These are phyloP conservation scores for Asterophora lycoperdoides DNA, from an alignment of 768 basidiomycete genomes.

Conservation along the genomic window DNA sequence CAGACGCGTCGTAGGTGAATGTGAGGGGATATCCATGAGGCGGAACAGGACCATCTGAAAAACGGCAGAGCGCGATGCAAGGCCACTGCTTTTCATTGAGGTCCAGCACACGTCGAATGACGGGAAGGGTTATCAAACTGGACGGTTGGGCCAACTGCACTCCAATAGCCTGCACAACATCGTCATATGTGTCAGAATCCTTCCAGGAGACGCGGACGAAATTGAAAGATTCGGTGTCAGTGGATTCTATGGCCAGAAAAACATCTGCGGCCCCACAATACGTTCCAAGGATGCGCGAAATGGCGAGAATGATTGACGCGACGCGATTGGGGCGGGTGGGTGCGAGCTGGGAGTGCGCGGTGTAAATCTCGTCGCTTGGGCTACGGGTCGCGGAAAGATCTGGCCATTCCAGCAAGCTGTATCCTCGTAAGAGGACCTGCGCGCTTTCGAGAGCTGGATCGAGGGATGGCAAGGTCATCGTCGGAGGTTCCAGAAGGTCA, in stretches of 20 bases:
- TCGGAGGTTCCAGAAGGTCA: not conserved
- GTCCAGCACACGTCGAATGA: constrained; percentile 19
- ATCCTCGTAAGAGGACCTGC: constrained; percentile 21
- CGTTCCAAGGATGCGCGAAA: constrained; percentile 25
- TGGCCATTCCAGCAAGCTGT: constrained; percentile 28
- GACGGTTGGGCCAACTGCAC: not conserved
- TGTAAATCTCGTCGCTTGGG: constrained; percentile 13
- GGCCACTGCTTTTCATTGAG: constrained; percentile 23
- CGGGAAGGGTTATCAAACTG: constrained; percentile 7
- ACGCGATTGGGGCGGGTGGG: not conserved
- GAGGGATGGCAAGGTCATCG: not conserved
- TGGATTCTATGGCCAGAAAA: constrained; percentile 19
- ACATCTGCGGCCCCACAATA: constrained; percentile 29
- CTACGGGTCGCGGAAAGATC: constrained; percentile 26
- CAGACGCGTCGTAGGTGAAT: not conserved
- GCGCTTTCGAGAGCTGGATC: constrained; percentile 1
- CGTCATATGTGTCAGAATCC: constrained; percentile 19
- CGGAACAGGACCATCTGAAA: constrained; percentile 10
- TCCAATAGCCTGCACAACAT: constrained; percentile 12
- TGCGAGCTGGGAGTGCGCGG: not conserved
- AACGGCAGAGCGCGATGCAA: constrained; percentile 22
- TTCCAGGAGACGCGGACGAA: constrained; percentile 25
- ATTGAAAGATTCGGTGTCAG: constrained; percentile 1
- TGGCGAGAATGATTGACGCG: constrained; percentile 18
- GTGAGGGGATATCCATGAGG: constrained; percentile 17